These are phyloP conservation scores for Corymbia maculata DNA, from an alignment of 345 rosid genomes.

Conservation along the genomic window DNA sequence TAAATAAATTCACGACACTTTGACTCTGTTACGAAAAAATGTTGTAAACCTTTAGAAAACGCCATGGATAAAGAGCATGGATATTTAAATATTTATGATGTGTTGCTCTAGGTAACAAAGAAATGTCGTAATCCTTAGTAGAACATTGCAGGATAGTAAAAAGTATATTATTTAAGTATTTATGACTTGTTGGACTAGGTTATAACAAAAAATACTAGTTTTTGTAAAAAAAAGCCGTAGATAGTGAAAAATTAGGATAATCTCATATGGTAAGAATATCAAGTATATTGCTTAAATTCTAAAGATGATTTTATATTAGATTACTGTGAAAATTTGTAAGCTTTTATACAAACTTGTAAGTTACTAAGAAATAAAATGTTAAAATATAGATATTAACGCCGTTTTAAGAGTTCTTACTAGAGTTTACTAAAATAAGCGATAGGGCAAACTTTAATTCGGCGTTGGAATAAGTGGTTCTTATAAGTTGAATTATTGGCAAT, in stretches of 20 bases:
- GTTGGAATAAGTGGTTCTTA: neutral
- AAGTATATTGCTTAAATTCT: neutral
- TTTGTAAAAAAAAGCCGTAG: neutral
- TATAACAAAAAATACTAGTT: neutral
- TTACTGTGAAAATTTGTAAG: neutral
- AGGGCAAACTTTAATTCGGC: neutral
- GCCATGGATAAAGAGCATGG: neutral
- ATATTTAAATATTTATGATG: neutral
- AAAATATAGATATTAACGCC: neutral
- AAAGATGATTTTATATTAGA: neutral
- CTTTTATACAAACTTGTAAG: neutral
- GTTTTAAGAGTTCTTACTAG: neutral
- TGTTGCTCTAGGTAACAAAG: neutral
- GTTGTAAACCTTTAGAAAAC: neutral
- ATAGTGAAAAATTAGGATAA: neutral
- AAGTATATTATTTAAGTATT: neutral
- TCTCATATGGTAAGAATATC: neutral
- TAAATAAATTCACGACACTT: neutral
- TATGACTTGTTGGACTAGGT: neutral
- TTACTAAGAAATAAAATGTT: neutral
- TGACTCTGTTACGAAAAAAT: neutral
- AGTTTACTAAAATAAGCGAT: neutral
- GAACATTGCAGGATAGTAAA: neutral
- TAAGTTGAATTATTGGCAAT: neutral
- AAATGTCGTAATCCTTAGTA: neutral